A percentile compares a stretch with the other conserved stretches of the same genome.
phyloP scores from a whole-genome alignment of 495 filamentous ascomycete species.

The Endocarpon pusillum region DNA sequence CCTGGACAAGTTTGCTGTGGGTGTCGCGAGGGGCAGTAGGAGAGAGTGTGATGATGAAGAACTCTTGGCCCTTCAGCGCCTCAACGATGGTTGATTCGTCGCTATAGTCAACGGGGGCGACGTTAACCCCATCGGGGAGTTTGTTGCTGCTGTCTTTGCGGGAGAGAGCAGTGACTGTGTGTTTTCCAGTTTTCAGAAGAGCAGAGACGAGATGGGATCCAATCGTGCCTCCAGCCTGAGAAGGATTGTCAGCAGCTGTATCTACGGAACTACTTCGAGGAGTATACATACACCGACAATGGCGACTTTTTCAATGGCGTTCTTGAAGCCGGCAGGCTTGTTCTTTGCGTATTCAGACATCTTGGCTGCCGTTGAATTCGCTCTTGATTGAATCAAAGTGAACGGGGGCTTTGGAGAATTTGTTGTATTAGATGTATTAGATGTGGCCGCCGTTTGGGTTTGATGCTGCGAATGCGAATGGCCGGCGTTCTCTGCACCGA shows the following conservation, averaged over 20 bases:
- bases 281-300: conserved; percentile 14
- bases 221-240: conserved; percentile 29
- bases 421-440: conserved; percentile 1
- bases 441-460: neutral
- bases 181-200: conserved; percentile 31
- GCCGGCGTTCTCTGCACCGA: neutral
- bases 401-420: neutral
- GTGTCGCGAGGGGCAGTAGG: conserved; percentile 15
- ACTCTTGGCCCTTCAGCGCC: conserved; percentile 26
- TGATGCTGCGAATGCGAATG: too few relatives aligned
- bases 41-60: conserved; percentile 20
- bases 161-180: conserved; percentile 36
- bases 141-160: conserved; percentile 23
- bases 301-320: conserved; percentile 16
- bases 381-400: conserved; percentile 1
- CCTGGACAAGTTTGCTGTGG: conserved; percentile 15
- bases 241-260: conserved; percentile 1
- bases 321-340: conserved; percentile 9
- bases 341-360: conserved; percentile 5
- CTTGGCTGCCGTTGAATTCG: conserved; percentile 2
- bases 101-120: conserved; percentile 26
- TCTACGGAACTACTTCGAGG: neutral
- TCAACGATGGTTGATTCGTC: conserved; percentile 18
- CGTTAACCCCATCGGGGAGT: conserved; percentile 22
- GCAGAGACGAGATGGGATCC: conserved; percentile 25